Evolutionary conservation across 768 basidiomycete species (phyloP).

Genomic region (Trichaptum fuscoviolaceum): DNA sequence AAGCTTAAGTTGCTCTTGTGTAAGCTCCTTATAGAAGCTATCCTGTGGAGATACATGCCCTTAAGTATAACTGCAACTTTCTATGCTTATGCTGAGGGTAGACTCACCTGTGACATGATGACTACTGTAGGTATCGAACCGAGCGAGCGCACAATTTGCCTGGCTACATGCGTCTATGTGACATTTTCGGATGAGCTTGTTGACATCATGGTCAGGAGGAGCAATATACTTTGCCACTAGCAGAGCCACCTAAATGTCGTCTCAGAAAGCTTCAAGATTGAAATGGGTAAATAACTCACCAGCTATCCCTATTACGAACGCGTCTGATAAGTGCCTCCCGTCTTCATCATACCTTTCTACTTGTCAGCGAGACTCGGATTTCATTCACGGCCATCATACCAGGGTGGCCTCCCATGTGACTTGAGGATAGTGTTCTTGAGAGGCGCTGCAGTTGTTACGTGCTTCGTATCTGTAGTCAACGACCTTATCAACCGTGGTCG

Average conservation of each 20-base stretch:
- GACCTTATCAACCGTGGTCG: not conserved
- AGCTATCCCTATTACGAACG: conserved; percentile 82
- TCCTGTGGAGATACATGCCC: conserved; percentile 48
- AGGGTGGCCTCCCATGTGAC: conserved; percentile 82
- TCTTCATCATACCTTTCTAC: conserved; percentile 68
- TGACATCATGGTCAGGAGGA: conserved; percentile 5
- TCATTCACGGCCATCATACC: conserved; percentile 38
- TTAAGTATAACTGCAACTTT: not conserved
- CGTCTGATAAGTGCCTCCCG: conserved; percentile 61
- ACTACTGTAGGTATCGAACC: conserved; percentile 86
- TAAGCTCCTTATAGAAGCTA: conserved; percentile 86
- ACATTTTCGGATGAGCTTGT: conserved; percentile 6
- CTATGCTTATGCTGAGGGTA: not conserved
- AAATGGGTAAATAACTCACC: conserved; percentile 39
- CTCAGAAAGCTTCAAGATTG: not conserved
- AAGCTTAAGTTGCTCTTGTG: conserved; percentile 71
- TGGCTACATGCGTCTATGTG: conserved; percentile 75
- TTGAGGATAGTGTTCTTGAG: conserved; percentile 70
- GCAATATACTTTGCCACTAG: conserved; percentile 71
- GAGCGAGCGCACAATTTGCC: conserved; percentile 71
- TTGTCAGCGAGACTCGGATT: conserved; percentile 11
- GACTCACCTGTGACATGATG: conserved; percentile 77
- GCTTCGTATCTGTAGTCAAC: not conserved
- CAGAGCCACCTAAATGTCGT: conserved; percentile 60
- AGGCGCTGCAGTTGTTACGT: not conserved